Base-by-base conservation (phyloP, 192 early-diverging fungal genomes). In the Obelidium mucronatum region DNA sequence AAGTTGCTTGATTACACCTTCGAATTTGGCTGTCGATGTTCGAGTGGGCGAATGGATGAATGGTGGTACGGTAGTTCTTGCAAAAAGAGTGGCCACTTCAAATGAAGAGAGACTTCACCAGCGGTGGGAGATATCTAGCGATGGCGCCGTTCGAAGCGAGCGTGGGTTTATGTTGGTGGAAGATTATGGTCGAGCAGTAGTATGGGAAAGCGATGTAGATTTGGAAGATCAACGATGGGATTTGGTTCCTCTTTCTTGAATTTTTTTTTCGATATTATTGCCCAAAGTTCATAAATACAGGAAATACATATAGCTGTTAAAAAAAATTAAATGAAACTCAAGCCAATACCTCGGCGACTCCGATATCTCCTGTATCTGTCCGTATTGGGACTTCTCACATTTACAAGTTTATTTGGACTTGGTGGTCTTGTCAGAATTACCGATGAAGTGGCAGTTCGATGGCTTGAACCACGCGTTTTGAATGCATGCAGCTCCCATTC, bases 41-140 rank as follows among this genome's bases (percentile, higher is more conserved):
- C 56, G 72, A 13, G 56, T 74, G 2, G 72, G 72, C 0, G 72
- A 74, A 40, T 74, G 72, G 72, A 51, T 74, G 58, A 74, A 74
- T 40, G 72, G 72, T 19, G 72, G 72, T 15, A 74, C 72, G 11
- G 72, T 74, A 26, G 72, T 74, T 11, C 40, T 74, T 8, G 72
- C 72, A 17, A 74, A 74, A 74, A 56, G 72, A n/a, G 72, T 74
- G 2, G 31, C 72, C 2, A 22, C 37, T 30, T 31, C 52, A 35
- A 37, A n/a, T 19, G 55, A 72, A 24, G 55, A 34, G 24, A 15
- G 30, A 26, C 40, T 74, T 28, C 72, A 74, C 24, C 72, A 74
- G 60, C 31, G 60, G 40, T 74, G 72, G 72, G 72, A 74, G 24
- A 33, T 74, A 8, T 11, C 19, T 17, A 13, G 19, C 19, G 72